Evolutionary conservation across 2,329 filamentous ascomycete genomes (phyloP).

Genomic region (Scytalidium sp.): DNA sequence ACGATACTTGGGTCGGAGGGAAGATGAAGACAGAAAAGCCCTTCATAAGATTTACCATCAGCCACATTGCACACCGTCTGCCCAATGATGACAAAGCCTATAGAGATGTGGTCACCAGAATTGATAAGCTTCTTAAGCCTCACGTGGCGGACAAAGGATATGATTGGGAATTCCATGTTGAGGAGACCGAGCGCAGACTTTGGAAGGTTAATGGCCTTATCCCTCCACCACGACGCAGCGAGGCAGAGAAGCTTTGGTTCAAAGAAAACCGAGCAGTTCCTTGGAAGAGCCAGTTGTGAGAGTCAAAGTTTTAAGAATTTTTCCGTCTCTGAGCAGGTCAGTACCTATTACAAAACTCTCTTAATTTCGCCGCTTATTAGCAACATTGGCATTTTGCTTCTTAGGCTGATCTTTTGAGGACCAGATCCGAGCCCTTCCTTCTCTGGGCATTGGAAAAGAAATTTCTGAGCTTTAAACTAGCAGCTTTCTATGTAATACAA

Average conservation of each 20-base stretch:
- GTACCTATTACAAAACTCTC: no score
- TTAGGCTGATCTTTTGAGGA: no score
- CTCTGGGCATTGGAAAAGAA: no score
- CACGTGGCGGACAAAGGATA: conserved; percentile 38
- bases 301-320: no score
- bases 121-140: conserved; percentile 35
- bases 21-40: conserved; percentile 22
- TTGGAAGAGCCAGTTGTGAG: neutral
- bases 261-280: conserved; percentile 3
- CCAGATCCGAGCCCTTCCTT: no score
- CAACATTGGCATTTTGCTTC: no score
- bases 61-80: conserved; percentile 23
- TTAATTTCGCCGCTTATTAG: no score
- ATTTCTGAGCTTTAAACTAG: no score
- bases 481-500: no score
- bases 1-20: conserved; percentile 30
- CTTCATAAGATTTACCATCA: conserved; percentile 33
- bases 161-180: conserved; percentile 40
- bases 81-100: conserved; percentile 21
- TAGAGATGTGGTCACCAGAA: conserved; percentile 11
- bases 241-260: conserved; percentile 33
- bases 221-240: conserved; percentile 31
- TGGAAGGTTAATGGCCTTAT: conserved; percentile 41
- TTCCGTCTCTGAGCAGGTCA: no score
- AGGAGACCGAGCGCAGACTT: conserved; percentile 38